phyloP scores from a whole-genome alignment of 2,329 filamentous ascomycete species.

The Aspergillus neotritici region DNA sequence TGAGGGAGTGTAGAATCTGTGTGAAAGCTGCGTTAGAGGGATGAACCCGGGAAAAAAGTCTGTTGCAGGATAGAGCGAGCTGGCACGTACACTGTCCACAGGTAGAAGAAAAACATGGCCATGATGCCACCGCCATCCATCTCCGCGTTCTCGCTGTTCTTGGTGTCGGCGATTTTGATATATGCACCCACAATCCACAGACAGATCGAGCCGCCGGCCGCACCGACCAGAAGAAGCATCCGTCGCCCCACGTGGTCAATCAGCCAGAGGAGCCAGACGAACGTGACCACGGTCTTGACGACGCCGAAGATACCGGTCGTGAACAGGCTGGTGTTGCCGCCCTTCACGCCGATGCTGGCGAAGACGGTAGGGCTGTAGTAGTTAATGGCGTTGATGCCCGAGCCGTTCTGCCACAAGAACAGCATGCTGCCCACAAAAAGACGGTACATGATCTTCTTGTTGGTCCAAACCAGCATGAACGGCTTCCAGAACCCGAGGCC shows the following conservation, averaged over 20 bases:
- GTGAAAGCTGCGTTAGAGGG: no score
- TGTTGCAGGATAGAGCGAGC: no score
- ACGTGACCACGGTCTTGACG: constrained; percentile 64
- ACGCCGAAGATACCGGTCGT: constrained; percentile 74
- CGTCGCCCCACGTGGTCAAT: constrained; percentile 61
- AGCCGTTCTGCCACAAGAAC: constrained; percentile 74
- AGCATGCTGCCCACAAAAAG: constrained; percentile 68
- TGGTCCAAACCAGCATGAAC: constrained; percentile 52
- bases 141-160: constrained; percentile 14
- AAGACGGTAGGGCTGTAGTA: constrained; percentile 69
- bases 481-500: constrained; percentile 71
- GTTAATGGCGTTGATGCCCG: constrained; percentile 73
- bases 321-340: constrained; percentile 55
- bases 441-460: constrained; percentile 59
- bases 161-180: constrained; percentile 31
- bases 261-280: constrained; percentile 64
- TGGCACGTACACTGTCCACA: constrained; percentile 56
- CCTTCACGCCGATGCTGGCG: constrained; percentile 57
- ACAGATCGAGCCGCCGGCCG: constrained; percentile 50
- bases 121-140: constrained; percentile 36
- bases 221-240: constrained; percentile 61
- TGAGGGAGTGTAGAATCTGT: constrained; percentile 60
- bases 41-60: no score
- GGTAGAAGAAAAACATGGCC: constrained; percentile 62
- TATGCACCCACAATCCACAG: constrained; percentile 36